Evolutionary conservation across 208 protist genomes (phyloP).

Genomic region (Leishmania braziliensis): DNA sequence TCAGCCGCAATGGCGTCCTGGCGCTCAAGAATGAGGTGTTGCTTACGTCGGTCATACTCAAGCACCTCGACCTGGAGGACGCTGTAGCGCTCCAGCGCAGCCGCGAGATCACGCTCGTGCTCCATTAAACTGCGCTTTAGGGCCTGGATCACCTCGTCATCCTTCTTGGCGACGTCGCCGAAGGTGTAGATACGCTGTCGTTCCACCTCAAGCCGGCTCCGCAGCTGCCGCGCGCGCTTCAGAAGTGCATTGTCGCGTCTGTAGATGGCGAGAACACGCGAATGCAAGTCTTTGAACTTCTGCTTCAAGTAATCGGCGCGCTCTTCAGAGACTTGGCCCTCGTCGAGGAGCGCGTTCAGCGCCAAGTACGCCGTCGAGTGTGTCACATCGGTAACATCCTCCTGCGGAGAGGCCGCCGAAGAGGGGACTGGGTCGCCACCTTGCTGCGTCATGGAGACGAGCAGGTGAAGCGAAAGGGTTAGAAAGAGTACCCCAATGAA

Average conservation of each 20-base stretch:
- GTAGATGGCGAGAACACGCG: conserved; percentile 87
- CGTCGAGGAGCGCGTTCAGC: conserved; percentile 85
- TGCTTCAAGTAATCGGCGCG: conserved; percentile 84
- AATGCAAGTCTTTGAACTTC: conserved; percentile 88
- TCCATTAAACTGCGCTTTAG: conserved; percentile 78
- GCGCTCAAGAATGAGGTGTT: conserved; percentile 84
- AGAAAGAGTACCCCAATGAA: not conserved
- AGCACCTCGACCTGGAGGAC: conserved; percentile 92
- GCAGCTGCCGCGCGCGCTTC: conserved; percentile 82
- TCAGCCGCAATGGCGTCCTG: conserved; percentile 90
- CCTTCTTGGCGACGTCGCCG: conserved; percentile 70
- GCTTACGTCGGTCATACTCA: conserved; percentile 90
- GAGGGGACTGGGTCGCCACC: conserved; percentile 4
- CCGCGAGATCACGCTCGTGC: conserved; percentile 76
- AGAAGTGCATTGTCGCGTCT: conserved; percentile 89
- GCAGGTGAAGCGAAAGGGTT: not conserved
- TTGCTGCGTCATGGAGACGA: conserved; percentile 11
- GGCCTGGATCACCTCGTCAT: conserved; percentile 86
- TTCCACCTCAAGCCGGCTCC: conserved; percentile 81
- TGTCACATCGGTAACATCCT: conserved; percentile 84
- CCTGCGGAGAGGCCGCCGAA: conserved; percentile 29
- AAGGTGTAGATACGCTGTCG: conserved; percentile 67
- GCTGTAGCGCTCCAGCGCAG: conserved; percentile 87
- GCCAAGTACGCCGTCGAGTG: conserved; percentile 85
- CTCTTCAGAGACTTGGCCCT: conserved; percentile 87